Conservation (phyloP, 805 yeast species). For the Saccharomycopsis sp. region DNA sequence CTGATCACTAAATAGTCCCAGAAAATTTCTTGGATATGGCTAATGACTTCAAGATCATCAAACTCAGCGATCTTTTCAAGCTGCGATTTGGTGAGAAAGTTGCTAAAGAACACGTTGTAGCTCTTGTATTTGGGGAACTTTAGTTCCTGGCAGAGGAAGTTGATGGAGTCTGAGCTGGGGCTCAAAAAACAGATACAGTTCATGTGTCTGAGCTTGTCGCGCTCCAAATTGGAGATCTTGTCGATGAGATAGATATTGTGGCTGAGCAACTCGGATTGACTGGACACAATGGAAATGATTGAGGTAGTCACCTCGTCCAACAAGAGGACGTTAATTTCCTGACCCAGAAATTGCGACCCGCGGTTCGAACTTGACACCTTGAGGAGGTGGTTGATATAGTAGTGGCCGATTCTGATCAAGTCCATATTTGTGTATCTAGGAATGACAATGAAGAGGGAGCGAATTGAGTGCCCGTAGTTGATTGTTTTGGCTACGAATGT, state of each 20-base stretch:
- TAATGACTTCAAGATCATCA: constrained; percentile 78
- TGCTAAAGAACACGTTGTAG: constrained; percentile 75
- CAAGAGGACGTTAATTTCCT: constrained; percentile 62
- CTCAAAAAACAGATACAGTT: constrained; percentile 74
- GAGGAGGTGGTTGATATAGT: constrained; percentile 34
- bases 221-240: constrained; percentile 45
- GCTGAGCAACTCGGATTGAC: constrained; percentile 77
- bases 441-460: too few relatives aligned
- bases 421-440: constrained; percentile 30
- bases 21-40: constrained; percentile 73
- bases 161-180: constrained; percentile 63
- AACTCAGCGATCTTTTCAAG: constrained; percentile 84
- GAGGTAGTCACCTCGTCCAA: constrained; percentile 77
- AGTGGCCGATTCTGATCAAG: constrained; percentile 30
- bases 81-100: constrained; percentile 65
- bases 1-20: constrained; percentile 77
- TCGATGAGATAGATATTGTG: constrained; percentile 84
- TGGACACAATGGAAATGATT: constrained; percentile 79
- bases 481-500: too few relatives aligned
- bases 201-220: constrained; percentile 73
- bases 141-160: constrained; percentile 57
- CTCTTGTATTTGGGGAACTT: constrained; percentile 70
- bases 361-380: constrained; percentile 22
- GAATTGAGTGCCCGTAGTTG: too few relatives aligned
- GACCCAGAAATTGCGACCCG: constrained; percentile 23